Evolutionary conservation across 2,329 filamentous ascomycete genomes (phyloP).

Genomic region (Nothomitra cinnamomea): DNA sequence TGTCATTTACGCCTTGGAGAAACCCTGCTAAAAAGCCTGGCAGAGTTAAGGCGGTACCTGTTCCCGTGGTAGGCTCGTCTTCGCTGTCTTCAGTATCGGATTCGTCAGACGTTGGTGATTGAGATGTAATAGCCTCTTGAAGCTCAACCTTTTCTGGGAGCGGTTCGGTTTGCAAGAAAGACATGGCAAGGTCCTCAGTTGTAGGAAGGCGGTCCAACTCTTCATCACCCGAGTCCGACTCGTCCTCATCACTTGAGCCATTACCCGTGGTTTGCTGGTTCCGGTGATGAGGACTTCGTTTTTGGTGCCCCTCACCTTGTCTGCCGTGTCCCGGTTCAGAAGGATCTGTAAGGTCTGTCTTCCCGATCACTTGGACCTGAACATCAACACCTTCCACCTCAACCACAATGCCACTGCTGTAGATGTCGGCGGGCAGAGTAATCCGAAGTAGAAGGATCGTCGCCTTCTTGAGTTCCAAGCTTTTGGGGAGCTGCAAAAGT

Average conservation of each 20-base stretch:
- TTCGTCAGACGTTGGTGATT: slow-evolving; percentile 41
- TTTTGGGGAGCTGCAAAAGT: slow-evolving; percentile 55
- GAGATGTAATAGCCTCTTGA: slow-evolving; percentile 48
- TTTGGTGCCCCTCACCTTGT: background rate
- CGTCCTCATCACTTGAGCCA: background rate
- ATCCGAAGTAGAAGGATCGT: slow-evolving; percentile 60
- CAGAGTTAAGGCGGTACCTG: slow-evolving; percentile 50
- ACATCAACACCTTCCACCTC: slow-evolving; percentile 71
- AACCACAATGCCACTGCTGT: slow-evolving; percentile 64
- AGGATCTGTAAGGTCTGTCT: slow-evolving; percentile 13
- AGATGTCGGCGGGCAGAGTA: slow-evolving; percentile 76
- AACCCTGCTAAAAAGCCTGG: slow-evolving; percentile 56
- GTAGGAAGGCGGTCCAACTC: slow-evolving; percentile 35
- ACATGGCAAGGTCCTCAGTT: slow-evolving; percentile 56
- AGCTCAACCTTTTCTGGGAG: slow-evolving; percentile 47
- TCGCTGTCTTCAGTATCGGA: slow-evolving; percentile 39
- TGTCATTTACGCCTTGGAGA: slow-evolving; percentile 56
- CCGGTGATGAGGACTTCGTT: slow-evolving; percentile 2
- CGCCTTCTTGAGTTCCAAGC: slow-evolving; percentile 55
- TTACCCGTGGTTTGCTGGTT: slow-evolving; percentile 1
- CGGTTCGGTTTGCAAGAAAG: slow-evolving; percentile 59
- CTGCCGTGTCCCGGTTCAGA: background rate
- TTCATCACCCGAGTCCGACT: background rate
- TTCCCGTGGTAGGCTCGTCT: slow-evolving; percentile 45
- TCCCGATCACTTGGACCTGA: slow-evolving; percentile 26